A percentile compares a stretch with the other conserved stretches of the same genome.
Evolutionary conservation across 257 asterid genomes (phyloP).

Genomic region (Forsythia viridissima): DNA sequence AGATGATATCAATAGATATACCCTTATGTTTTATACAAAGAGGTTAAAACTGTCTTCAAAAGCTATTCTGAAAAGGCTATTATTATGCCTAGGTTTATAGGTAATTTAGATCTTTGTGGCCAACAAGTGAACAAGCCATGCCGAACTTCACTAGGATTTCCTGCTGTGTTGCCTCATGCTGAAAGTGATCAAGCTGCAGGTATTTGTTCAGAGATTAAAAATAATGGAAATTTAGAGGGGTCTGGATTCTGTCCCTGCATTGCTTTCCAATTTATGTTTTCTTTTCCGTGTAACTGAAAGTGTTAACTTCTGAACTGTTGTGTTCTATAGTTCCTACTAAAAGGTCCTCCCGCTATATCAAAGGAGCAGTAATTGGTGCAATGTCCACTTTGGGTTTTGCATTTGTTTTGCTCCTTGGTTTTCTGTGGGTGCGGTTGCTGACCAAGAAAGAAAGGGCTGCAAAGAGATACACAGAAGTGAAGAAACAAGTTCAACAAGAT

Average conservation of each 20-base stretch:
- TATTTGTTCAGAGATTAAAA: slow-evolving; percentile 21
- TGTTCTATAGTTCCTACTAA: slow-evolving; percentile 51
- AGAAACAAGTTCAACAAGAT: slow-evolving; percentile 80
- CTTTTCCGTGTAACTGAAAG: neutral
- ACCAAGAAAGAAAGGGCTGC: slow-evolving; percentile 87
- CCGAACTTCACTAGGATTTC: slow-evolving; percentile 93
- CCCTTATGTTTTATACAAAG: neutral
- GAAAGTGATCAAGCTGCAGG: slow-evolving; percentile 85
- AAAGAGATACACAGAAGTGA: slow-evolving; percentile 83
- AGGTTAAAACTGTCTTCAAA: neutral
- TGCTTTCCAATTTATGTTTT: neutral
- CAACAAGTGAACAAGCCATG: slow-evolving; percentile 90
- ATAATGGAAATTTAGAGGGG: neutral
- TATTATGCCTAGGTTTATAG: slow-evolving; percentile 74
- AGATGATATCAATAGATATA: neutral
- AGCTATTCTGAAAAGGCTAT: slow-evolving; percentile 40
- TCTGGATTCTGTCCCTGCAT: neutral
- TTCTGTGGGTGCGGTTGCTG: slow-evolving; percentile 67
- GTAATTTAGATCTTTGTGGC: slow-evolving; percentile 96
- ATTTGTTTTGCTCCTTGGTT: slow-evolving; percentile 56
- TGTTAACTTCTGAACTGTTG: slow-evolving; percentile 12
- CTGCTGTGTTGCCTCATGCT: slow-evolving; percentile 91
- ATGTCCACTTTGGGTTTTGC: slow-evolving; percentile 66
- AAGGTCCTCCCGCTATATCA: slow-evolving; percentile 68
- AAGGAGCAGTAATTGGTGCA: slow-evolving; percentile 83